These are phyloP conservation scores for Globisporangium radiosum DNA, from an alignment of 352 stramenopile species.

Conservation along the genomic window DNA sequence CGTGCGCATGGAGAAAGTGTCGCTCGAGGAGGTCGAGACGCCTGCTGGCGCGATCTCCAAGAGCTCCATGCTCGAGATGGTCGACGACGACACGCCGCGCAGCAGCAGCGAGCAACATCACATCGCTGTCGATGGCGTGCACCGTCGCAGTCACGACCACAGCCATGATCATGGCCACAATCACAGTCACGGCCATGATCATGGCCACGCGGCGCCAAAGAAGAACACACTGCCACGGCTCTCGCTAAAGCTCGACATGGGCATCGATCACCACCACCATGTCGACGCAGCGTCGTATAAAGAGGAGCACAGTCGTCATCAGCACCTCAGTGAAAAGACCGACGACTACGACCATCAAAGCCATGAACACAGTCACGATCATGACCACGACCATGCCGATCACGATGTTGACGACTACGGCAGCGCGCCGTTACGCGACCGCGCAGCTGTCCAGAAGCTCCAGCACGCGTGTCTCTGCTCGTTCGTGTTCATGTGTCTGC, in stretches of 20 bases:
- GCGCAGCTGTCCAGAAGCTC: constrained; percentile 27
- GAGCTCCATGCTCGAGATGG: constrained; percentile 17
- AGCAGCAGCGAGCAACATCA: not conserved
- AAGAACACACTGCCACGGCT: constrained; percentile 12
- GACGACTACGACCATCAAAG: constrained; percentile 31
- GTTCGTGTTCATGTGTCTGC: constrained; percentile 93
- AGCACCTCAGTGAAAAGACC: constrained; percentile 11
- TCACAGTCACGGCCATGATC: constrained; percentile 1
- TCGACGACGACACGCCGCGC: constrained; percentile 13
- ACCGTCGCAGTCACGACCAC: not conserved
- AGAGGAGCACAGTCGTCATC: constrained; percentile 20
- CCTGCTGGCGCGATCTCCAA: constrained; percentile 10
- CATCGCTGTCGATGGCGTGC: constrained; percentile 3
- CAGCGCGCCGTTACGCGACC: constrained; percentile 13
- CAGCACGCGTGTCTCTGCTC: constrained; percentile 63
- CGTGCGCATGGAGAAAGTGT: constrained; percentile 18
- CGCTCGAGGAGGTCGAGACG: constrained; percentile 15
- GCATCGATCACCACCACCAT: constrained; percentile 10
- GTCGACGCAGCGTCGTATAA: constrained; percentile 15
- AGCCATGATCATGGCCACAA: not conserved
- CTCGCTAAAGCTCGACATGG: constrained; percentile 13
- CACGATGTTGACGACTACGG: constrained; percentile 8
- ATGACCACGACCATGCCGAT: constrained; percentile 8
- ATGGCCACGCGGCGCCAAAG: constrained; percentile 1
- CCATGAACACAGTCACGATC: constrained; percentile 21